A percentile compares a stretch with the other conserved stretches of the same genome.
These are phyloP conservation scores for Ceratobasidium theobromae DNA, from an alignment of 1,284 basidiomycete species.

Conservation along the genomic window DNA sequence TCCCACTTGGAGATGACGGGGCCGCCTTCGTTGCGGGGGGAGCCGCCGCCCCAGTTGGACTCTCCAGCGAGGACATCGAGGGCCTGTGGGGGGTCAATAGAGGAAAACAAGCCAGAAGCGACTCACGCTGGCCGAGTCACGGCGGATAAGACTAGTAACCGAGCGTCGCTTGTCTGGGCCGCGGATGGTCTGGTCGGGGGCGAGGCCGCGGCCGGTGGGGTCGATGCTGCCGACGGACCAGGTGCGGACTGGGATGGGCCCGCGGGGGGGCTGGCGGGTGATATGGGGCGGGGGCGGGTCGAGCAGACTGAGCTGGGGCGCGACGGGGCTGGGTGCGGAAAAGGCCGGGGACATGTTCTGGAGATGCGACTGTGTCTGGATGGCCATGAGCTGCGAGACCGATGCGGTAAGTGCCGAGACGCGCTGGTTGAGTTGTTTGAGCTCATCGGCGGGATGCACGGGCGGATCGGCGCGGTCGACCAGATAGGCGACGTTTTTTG, in stretches of 20 bases:
- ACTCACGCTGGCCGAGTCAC: constrained; percentile 73
- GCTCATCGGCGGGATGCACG: constrained; percentile 54
- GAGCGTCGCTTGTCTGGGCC: constrained; percentile 71
- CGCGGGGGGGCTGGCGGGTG: constrained; percentile 52
- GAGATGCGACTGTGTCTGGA: constrained; percentile 68
- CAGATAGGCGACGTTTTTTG: constrained; percentile 73
- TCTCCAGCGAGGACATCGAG: constrained; percentile 55
- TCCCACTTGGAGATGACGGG: constrained; percentile 97
- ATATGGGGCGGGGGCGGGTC: constrained; percentile 47
- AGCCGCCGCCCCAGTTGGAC: constrained; percentile 46
- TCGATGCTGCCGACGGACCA: constrained; percentile 80
- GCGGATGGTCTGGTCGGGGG: constrained; percentile 28
- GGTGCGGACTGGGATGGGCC: constrained; percentile 70
- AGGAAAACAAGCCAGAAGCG: constrained; percentile 27
- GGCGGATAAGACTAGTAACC: constrained; percentile 58
- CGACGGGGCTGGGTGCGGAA: constrained; percentile 41
- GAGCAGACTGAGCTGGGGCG: constrained; percentile 45
- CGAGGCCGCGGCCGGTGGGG: constrained; percentile 52
- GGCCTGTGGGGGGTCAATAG: constrained; percentile 45
- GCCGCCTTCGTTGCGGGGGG: constrained; percentile 66
- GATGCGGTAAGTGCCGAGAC: constrained; percentile 79
- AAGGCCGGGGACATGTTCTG: constrained; percentile 34
- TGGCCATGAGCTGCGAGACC: constrained; percentile 78
- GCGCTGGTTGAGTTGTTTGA: constrained; percentile 74
- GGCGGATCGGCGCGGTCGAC: constrained; percentile 54